Evolutionary conservation across 2,329 filamentous ascomycete species (phyloP), one percentile per base, ranked within the genome.

Genomic region (Pseudopithomyces maydicus): DNA sequence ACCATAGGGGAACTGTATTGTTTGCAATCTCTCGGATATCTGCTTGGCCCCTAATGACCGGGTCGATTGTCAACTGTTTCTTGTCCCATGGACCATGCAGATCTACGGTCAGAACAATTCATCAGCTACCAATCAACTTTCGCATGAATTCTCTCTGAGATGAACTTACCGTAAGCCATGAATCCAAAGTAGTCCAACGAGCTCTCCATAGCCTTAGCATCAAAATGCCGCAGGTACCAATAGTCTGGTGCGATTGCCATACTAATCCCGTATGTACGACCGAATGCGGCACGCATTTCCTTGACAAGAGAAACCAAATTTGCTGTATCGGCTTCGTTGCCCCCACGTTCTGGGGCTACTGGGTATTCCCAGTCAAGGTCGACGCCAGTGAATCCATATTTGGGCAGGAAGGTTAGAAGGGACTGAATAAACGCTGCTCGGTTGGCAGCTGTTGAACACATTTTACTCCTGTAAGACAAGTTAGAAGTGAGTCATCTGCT

Each of bases 331-430:
- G 65, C 71, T 1, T 64, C 41, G 0, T 46, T 55, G 1, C 81
- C 80, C 11, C 64, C 63, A 2, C 78, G 66, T 20, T 81, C 78
- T 15, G 55, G 36, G 11, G 60, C 64, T 15, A 43, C 65, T 8
- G 70, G 71, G 6, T 72, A 65, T 1, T 79, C 79, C 80, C 79
- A 83, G 58, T 82, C 79, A 15, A 82, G 55, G 53, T 82, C 79
- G 1, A 78, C 70, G 1, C 69, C 68, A 17, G 81, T 76, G 49
- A 83, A 81, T n/a, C 71, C 74, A 52, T 80, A 80, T 2, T 65
- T 72, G 1, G 63, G 57, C 62, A 79, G 52, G 70, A 83, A 75
- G 52, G 79, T 78, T 0, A 53, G 54, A 0, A 76, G 51, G 0
- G 80, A 65, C 1, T 67, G 68, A 6, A 79, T 71, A 57, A 82